Evolutionary conservation across 139 green algal species (phyloP), one percentile per base, ranked within the genome.

Genomic region (Eudorina sp.): DNA sequence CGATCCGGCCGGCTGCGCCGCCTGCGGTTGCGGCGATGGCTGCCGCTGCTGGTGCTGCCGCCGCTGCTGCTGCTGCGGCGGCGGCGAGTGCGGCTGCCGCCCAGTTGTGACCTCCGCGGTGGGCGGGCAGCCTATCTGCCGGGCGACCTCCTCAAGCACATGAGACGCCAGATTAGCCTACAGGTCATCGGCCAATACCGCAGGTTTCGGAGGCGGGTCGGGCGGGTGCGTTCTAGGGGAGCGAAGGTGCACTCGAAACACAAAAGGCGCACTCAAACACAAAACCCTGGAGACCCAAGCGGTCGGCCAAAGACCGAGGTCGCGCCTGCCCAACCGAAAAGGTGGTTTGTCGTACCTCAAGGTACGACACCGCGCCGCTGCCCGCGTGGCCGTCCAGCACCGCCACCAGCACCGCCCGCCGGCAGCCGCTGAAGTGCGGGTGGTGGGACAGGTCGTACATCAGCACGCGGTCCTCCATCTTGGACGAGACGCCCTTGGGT

Each of bases 391-490:
- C 82, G 46, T 88, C 82, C 82, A 88, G 45, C 62, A 88, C 82
- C 82, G 82, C 82, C 82, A 80, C 4, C 27, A 88, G 66, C 62
- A 79, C 46, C 36, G 66, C 82, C 34, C 82, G 66, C 23, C 60
- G 82, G 31, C 31, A 69, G 31, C 45, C 82, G 3, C 40, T 27
- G 64, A 88, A 88, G 46, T 80, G 64, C 18, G 64, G 64, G 64
- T 88, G 64, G 45, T 8, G 0, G 13, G 82, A 80, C 46, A 78
- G 36, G 82, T 88, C 82, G 23, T 23, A 31, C 45, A 79, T 3
- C 64, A 88, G 43, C 31, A 88, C 82, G 34, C 82, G 82, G 82
- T 88, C 82, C 82, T 88, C 82, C 82, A 88, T 88, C 23, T 29
- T 19, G 23, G n/a, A 27, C 31, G n/a, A 70, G 21, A 41, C 34